A percentile compares a stretch with the other conserved stretches of the same genome.
Evolutionary conservation across 345 rosid species (phyloP).

Genomic region (Lagerstroemia speciosa): DNA sequence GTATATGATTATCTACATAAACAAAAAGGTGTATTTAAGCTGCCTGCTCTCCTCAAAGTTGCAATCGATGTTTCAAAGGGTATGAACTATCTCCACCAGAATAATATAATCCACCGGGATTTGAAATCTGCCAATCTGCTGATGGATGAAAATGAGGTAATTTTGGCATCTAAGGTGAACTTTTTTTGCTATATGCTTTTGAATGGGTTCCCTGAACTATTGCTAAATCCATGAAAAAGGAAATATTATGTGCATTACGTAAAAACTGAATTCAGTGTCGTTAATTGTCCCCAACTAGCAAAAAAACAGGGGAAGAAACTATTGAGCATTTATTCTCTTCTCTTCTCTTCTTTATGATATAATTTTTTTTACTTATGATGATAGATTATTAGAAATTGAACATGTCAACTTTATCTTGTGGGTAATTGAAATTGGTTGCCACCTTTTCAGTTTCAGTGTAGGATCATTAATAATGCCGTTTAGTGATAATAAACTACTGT

Average conservation of each 20-base stretch:
- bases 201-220: background rate
- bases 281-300: background rate
- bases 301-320: background rate
- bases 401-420: background rate
- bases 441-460: background rate
- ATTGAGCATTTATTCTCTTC: no score
- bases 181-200: background rate
- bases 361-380: background rate
- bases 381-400: background rate
- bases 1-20: constrained; percentile 81
- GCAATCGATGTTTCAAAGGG: constrained; percentile 88
- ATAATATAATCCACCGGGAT: constrained; percentile 92
- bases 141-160: constrained; percentile 96
- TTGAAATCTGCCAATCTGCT: constrained; percentile 94
- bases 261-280: background rate
- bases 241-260: background rate
- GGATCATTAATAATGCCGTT: background rate
- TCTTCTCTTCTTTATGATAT: no score
- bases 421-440: background rate
- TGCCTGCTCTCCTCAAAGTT: constrained; percentile 72
- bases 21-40: constrained; percentile 68
- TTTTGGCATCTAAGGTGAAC: background rate
- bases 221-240: background rate
- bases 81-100: constrained; percentile 93
- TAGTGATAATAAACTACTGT: background rate